Percentiles rank a stretch among this genome's conserved stretches.
Evolutionary conservation across 179 eudicot genomes (phyloP).

Genomic region (Patellifolia procumbens): DNA sequence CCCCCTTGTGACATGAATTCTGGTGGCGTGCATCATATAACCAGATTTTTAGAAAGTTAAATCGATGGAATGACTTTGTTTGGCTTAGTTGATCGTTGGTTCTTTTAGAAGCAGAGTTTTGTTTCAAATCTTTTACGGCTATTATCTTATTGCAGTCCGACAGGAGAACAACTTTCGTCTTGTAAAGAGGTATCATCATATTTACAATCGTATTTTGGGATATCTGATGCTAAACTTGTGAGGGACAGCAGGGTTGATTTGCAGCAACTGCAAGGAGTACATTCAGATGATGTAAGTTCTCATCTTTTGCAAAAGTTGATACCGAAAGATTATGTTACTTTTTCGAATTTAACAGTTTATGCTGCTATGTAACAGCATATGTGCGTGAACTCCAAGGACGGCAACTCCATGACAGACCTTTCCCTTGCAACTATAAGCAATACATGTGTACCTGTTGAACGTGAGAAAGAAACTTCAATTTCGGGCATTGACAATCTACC

Average conservation of each 20-base stretch:
- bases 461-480: slow-evolving; percentile 35
- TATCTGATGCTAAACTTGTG: slow-evolving; percentile 34
- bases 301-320: slow-evolving; percentile 6
- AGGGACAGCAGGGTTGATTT: slow-evolving; percentile 37
- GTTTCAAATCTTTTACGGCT: not conserved
- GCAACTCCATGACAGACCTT: slow-evolving; percentile 36
- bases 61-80: not conserved
- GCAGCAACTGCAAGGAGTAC: slow-evolving; percentile 32
- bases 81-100: not conserved
- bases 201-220: slow-evolving; percentile 50
- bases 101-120: not conserved
- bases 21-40: not conserved
- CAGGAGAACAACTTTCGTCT: slow-evolving; percentile 61
- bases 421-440: slow-evolving; percentile 21
- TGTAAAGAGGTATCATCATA: slow-evolving; percentile 67
- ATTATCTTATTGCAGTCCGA: slow-evolving; percentile 47
- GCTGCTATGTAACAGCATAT: slow-evolving; percentile 20
- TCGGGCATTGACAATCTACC: slow-evolving; percentile 50
- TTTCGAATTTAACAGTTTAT: slow-evolving; percentile 21
- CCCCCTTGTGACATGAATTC: not conserved
- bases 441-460: slow-evolving; percentile 19
- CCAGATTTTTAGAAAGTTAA: not conserved
- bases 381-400: slow-evolving; percentile 18
- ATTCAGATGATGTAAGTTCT: slow-evolving; percentile 41
- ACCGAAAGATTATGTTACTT: slow-evolving; percentile 8